Base-by-base conservation (phyloP, 2,329 filamentous ascomycete genomes). In the Knufia petricola region DNA sequence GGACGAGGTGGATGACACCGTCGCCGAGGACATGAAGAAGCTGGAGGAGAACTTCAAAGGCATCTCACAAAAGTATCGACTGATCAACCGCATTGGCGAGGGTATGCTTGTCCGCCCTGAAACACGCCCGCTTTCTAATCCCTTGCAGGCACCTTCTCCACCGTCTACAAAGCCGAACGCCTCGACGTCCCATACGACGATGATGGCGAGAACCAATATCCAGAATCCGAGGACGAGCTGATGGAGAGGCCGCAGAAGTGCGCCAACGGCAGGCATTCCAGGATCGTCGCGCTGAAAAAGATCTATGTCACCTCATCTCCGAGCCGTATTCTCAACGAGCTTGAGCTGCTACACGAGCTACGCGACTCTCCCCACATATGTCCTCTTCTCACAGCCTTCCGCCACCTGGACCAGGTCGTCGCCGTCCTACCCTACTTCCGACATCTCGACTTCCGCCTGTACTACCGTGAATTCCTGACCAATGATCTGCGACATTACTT, bases 291-390 rank as follows among this genome's bases (percentile, higher is more conserved):
- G 17, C 86, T 98, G 67, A 98, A 98, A 71, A 98, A 98, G 71
- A 98, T 98, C 59, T 98, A 98, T 66, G 92, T 96, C 55, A 98
- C 94, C 0, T 95, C 89, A 54, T 95, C 88, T 57, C 92, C 92
- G 0, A 76, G 82, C 23, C 85, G 92, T 39, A 96, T 98, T 58
- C 79, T 94, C 62, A 98, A 98, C 69, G 92, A 98, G 67, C 81
- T 98, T 15, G 90, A 96, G 60, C 76, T 98, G 19, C 78, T 98
- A 19, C 81, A 94, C 63, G 88, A 95, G 63, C 77, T 98, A 7
- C 79, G 85, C 43, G 79, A 84, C 49, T 94, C 85, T 51, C 76
- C 80, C 32, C 87, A 87, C 1, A 89, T 98, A 21, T 96, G 92
- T 59, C 90, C 92, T 28, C 77, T 98, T 17, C 94, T 98, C 64